These are phyloP conservation scores for Pseudofabraea citricarpa DNA, from an alignment of 2,329 filamentous ascomycete genomes.

Conservation along the genomic window DNA sequence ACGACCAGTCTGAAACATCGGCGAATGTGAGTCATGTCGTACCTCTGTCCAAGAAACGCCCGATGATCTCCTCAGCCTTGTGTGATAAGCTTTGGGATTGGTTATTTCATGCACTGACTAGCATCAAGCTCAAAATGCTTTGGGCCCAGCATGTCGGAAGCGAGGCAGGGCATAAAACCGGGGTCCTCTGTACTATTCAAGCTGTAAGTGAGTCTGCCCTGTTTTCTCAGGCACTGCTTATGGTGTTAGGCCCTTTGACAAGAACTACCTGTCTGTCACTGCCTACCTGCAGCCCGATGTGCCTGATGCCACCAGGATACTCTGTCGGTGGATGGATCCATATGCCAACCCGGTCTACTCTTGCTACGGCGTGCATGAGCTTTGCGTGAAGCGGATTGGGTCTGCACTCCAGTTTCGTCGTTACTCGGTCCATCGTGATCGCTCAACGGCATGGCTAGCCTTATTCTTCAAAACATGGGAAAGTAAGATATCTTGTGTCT, in stretches of 20 bases:
- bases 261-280: constrained; percentile 49
- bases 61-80: constrained; percentile 11
- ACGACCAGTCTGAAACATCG: constrained; percentile 44
- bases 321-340: constrained; percentile 27
- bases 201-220: constrained; percentile 34
- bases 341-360: constrained; percentile 35
- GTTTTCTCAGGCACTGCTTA: background rate
- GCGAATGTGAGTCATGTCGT: constrained; percentile 26
- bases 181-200: constrained; percentile 50
- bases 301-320: constrained; percentile 20
- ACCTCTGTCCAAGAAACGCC: background rate
- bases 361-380: constrained; percentile 46
- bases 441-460: constrained; percentile 47
- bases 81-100: constrained; percentile 4
- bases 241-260: constrained; percentile 41
- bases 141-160: constrained; percentile 40
- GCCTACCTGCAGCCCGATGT: constrained; percentile 42
- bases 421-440: constrained; percentile 41
- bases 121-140: constrained; percentile 38
- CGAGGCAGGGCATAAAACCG: constrained; percentile 38
- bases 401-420: constrained; percentile 45
- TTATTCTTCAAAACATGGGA: constrained; percentile 57
- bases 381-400: constrained; percentile 45
- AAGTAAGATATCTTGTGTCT: constrained; percentile 34
- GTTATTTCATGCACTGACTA: constrained; percentile 10